phyloP scores from a whole-genome alignment of 345 rosid species.

The Lumnitzera racemosa region DNA sequence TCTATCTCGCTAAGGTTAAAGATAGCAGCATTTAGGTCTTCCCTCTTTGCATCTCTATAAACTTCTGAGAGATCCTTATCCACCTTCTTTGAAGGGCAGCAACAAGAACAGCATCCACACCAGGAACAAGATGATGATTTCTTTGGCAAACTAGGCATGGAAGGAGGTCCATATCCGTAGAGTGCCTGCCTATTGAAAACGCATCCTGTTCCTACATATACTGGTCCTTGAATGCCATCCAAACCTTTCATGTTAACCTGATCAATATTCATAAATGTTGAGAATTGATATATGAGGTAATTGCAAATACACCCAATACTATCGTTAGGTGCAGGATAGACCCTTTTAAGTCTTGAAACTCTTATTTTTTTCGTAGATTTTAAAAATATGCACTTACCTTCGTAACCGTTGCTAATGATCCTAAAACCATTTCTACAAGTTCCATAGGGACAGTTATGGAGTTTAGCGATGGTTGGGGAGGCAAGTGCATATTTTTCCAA shows the following conservation, averaged over 20 bases:
- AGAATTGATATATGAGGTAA: background rate
- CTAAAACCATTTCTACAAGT: too few species aligned
- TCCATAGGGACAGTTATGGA: too few species aligned
- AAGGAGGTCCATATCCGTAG: constrained; percentile 87
- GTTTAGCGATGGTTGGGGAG: too few species aligned
- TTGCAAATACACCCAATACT: too few species aligned
- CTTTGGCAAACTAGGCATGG: constrained; percentile 63
- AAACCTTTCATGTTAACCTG: constrained; percentile 97
- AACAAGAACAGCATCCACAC: constrained; percentile 53
- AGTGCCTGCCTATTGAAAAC: constrained; percentile 93
- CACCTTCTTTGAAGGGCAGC: constrained; percentile 62
- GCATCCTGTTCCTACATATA: constrained; percentile 92
- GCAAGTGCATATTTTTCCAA: background rate
- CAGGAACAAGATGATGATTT: constrained; percentile 55
- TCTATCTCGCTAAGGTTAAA: constrained; percentile 88
- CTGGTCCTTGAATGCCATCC: constrained; percentile 97
- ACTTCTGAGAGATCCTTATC: constrained; percentile 64
- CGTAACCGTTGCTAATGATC: too few species aligned
- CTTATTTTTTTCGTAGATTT: too few species aligned
- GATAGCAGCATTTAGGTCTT: constrained; percentile 90
- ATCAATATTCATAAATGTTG: background rate
- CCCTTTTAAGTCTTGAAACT: too few species aligned
- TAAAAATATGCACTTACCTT: background rate
- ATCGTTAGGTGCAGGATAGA: too few species aligned
- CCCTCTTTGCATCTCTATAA: constrained; percentile 74